These are phyloP conservation scores for Lenwebbia sp. DNA, from an alignment of 345 rosid species.

Conservation along the genomic window DNA sequence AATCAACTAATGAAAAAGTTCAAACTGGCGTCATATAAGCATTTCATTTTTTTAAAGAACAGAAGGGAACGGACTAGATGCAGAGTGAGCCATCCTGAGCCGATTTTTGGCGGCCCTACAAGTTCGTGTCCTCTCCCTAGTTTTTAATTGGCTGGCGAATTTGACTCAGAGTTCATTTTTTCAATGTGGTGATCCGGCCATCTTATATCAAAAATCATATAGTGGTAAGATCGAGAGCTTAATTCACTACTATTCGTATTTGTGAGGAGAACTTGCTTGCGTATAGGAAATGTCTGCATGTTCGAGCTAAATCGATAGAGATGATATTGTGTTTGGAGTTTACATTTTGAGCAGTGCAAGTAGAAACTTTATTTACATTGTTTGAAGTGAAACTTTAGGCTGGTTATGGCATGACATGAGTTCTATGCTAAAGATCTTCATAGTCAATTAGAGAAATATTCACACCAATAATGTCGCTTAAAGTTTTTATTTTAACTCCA, in stretches of 20 bases:
- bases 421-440: background rate
- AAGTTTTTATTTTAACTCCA: too few species aligned
- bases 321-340: background rate
- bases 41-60: background rate
- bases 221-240: background rate
- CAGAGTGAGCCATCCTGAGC: background rate
- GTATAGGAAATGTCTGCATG: background rate
- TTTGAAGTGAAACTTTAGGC: background rate
- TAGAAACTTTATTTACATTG: background rate
- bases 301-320: background rate
- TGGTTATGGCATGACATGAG: background rate
- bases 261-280: too few species aligned
- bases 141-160: background rate
- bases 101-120: background rate
- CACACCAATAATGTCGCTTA: background rate
- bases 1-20: background rate
- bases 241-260: background rate
- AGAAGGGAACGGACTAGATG: background rate
- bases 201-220: background rate
- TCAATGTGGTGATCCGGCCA: background rate
- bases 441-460: background rate
- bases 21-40: background rate
- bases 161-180: background rate
- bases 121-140: background rate
- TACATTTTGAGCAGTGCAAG: background rate